Base-by-base conservation (phyloP, 176 grass and related monocot species). In the Rhynchospora breviuscula region DNA sequence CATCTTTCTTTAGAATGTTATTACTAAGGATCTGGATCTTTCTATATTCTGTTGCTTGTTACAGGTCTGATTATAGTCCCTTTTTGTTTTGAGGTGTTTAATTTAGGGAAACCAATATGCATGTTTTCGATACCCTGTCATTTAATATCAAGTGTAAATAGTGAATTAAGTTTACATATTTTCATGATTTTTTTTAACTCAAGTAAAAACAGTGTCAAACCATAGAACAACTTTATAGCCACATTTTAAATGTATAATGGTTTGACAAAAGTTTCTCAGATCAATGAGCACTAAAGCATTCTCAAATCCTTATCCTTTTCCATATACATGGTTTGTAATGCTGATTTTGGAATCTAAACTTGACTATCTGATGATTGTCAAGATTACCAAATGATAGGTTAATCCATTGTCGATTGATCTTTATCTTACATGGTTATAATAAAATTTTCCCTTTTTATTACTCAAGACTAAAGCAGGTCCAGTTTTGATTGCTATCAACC, bases 381-480 rank as follows among this genome's bases (percentile, higher is more conserved):
- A 49, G 69, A 8, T 23, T 48, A 5, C 46, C 69, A 73, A 25
- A 71, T 71, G 45, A 10, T n/a, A 23, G 22, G 44, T 73, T 54
- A 14, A 84, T 84, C 29, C 62, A 35, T 84, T 69, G 25, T 69
- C 29, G 19, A 15, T 72, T 13, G 69, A 73, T 73, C 45, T 15
- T 51, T 72, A 48, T 17, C 67, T 13, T 51, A 1, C 13, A 12
- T 73, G n/a, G 22, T n/a, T 73, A 51, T 73, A 8, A 13, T 49
- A 25, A 69, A 49, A 51, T 62, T 18, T 51, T 70, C 43, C 23
- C 13, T 35, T 68, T 77, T 89, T 91, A 0, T 86, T 74, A 19
- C 48, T 81, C 85, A 40, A 99, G 97, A 99, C 93, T 86, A 99
- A 94, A 99, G 97, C 97, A 92, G 93, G 93, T 40, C 97, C 97